phyloP scores from a whole-genome alignment of 2,329 filamentous ascomycete species.

The Calycina marina region DNA sequence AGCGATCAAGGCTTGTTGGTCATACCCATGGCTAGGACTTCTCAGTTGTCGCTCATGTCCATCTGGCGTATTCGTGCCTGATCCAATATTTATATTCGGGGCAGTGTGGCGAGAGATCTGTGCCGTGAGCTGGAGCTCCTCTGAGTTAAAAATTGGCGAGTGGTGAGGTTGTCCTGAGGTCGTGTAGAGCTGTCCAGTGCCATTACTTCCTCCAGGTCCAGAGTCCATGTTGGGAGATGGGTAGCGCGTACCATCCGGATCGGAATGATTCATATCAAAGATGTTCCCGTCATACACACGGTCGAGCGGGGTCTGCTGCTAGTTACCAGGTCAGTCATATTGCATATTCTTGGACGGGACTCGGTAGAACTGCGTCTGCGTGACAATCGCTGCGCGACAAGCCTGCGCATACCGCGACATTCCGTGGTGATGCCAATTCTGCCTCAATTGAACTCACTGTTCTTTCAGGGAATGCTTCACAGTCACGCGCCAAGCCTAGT shows the following conservation, averaged over 20 bases:
- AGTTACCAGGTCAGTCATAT: conserved; percentile 13
- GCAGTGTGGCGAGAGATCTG: conserved; percentile 31
- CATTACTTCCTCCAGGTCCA: conserved; percentile 15
- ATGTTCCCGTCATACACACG: conserved; percentile 10
- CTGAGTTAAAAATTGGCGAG: conserved; percentile 21
- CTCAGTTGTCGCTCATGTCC: no score
- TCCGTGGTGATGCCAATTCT: conserved; percentile 8
- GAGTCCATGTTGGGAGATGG: conserved; percentile 19
- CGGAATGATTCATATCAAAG: conserved; percentile 11
- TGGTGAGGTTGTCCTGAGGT: conserved; percentile 14
- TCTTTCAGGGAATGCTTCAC: no score
- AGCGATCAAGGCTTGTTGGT: conserved; percentile 23
- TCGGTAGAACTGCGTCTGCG: conserved; percentile 1
- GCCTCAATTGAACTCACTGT: conserved; percentile 16
- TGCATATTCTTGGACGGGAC: conserved; percentile 6
- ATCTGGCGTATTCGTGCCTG: conserved; percentile 24
- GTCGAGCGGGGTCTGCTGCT: conserved; percentile 7
- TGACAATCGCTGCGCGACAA: conserved; percentile 1
- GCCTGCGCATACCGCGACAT: conserved; percentile 2
- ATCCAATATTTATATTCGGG: conserved; percentile 26
- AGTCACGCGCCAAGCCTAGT: no score
- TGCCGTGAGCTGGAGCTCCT: conserved; percentile 30
- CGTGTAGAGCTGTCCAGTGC: conserved; percentile 14
- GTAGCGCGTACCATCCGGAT: conserved; percentile 20
- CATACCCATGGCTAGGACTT: conserved; percentile 22